Evolutionary conservation across 2,329 filamentous ascomycete genomes (phyloP), one percentile per base, ranked within the genome.

Genomic region (Aspergillus chevalieri): DNA sequence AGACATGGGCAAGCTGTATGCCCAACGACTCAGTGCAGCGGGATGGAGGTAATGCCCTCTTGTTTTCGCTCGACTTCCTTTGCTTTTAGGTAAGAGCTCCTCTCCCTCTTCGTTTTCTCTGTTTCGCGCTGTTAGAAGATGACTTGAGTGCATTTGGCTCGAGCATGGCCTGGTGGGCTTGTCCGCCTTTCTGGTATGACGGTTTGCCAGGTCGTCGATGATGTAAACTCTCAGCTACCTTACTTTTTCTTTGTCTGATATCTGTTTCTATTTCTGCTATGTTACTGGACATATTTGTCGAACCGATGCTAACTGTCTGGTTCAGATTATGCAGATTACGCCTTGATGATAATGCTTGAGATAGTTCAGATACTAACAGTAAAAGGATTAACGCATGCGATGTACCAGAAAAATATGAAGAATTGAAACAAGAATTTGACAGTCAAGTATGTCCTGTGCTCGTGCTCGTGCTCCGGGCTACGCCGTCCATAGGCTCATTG

Each of bases 141-240:
- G 92, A 97, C 92, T 89, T 92, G 92, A 97, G 92, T 91, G 92
- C 92, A 97, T 97, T 97, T 97, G 92, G 92, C 92, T 97, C 89
- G 92, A 97, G 92, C 80, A 95, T 90, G 83, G 83, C 77, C 73
- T 76, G 78, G 75, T 74, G 75, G 68, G 72, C 24, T 64, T 76
- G 77, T 77, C 73, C 73, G 78, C 85, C 87, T 84, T 95, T 86
- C 81, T 92, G 89, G 86, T 78, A 73, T 74, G 74, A 74, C 75
- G 63, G 61, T 66, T 67, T 59, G 69, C 76, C 75, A 75, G 76
- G 78, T 80, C 82, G 85, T 95, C 92, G 81, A 82, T 96, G 92
- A 96, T 96, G 92, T 94, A 86, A 95, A 83, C 78, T 84, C 87
- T 93, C 86, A 89, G 92, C 92, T 97, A 97, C 92, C 92, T 96